Evolutionary conservation across 148 eudicot genomes (phyloP), one percentile per base, ranked within the genome.

Genomic region (Euryodendron excelsum): DNA sequence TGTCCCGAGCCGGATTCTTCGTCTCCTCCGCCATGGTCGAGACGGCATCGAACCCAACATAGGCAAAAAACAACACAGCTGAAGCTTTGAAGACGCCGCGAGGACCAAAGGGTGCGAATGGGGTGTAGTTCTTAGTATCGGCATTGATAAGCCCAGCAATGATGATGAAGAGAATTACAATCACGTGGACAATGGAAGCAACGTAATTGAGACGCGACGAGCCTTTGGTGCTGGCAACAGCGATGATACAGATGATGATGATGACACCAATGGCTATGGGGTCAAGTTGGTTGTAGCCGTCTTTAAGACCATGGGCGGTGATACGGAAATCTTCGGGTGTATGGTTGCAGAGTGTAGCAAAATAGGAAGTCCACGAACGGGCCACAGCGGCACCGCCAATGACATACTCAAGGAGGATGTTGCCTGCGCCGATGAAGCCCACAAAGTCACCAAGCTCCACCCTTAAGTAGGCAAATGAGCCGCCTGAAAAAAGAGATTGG

Each of bases 11-110:
- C 0, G 91, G 91, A 71, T 88, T 84, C 82, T 88, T 88, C 1
- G 91, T 90, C 77, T 90, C 94, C 75, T 90, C 94, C 0, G 94
- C 91, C 91, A 90, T 85, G 36, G 91, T 90, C 2, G 94, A 65
- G 48, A 90, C 91, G 0, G 90, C 91, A 59, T 90, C 94, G 55
- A 90, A 90, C 33, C 94, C 94, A 12, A 80, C 80, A 33, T 85
- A 87, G 4, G 90, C 83, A 13, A 87, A 87, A 81, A 80, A 87
- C 30, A 87, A 70, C 28, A 85, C 86, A 0, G 88, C 84, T 0
- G 90, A 80, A 13, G 88, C 86, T 55, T 76, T 67, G 69, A 87
- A 85, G 60, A 87, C 52, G 28, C 88, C 90, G 6, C 79, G 80
- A 36, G 75, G 36, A 12, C 81, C 77, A 8, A 34, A 71, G 8